Base-by-base conservation (phyloP, 2,329 filamentous ascomycete genomes). In the Zalaria sp. region DNA sequence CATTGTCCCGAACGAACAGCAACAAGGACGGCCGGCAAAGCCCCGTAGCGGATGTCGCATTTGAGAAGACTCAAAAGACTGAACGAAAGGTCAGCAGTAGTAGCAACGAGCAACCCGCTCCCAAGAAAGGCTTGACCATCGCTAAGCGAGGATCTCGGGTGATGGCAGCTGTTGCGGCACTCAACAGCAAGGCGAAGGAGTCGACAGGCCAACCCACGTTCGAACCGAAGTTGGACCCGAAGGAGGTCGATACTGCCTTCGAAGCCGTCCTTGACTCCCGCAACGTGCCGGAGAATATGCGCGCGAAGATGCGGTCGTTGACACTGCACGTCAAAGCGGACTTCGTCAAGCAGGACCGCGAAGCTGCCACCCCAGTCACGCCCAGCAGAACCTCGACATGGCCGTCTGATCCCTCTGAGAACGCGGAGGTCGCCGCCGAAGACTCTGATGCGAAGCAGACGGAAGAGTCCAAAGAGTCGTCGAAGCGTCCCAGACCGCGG, bases 301-400 rank as follows among this genome's bases (percentile, higher is more conserved):
- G 89, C 42, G 86, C 89, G 60, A 93, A 93, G 65, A 95, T 98
- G 87, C 77, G 89, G 37, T 88, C 80, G 43, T 68, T 98, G 46
- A 86, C 84, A 47, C 74, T 85, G 49, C 82, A 83, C 31, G 88
- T 96, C 66, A 98, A 98, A 64, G 84, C 87, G 57, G 88, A 96
- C 56, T 93, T 98, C 53, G 87, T 96, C 53, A 80, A 81, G 41
- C 88, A 93, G 58, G 84, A 95, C 57, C 85, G 83, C 38, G 54
- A 52, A 4, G 47, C 53, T 26, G 44, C 47, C 1, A 53, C 41
- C 8, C 41, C 41, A 29, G 38, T 38, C 4, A 46, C 41, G 27
- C 43, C 45, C 25, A 43, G 37, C 5, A 48, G 45, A 32, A 38
- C 43, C 38, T 18, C 18, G 18, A 18, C 18, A 18, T 18, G 18